Evolutionary conservation across 2,329 filamentous ascomycete genomes (phyloP), one percentile per base, ranked within the genome.

Genomic region (Ophiostoma quercus): DNA sequence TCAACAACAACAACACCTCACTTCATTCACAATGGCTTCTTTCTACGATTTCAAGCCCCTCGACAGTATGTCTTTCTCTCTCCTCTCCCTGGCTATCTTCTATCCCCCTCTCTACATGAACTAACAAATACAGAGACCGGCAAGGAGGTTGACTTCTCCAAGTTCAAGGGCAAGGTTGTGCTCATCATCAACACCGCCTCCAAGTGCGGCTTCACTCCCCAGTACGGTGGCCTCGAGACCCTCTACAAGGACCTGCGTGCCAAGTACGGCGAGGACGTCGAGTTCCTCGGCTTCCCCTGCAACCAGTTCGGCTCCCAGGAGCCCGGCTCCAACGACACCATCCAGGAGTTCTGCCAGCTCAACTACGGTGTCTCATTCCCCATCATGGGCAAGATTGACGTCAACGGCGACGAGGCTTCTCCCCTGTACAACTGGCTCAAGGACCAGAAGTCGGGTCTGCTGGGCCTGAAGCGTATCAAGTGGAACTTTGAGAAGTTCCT

Each of bases 401-500:
- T 98, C 77, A 99, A 99, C 79, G 95, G 95, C 76, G 87, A 90
- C 75, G 84, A 88, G 39, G 90, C 93, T 66, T 87, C 88, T 75
- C 93, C 94, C 0, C 80, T 97, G 51, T 98, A 85, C 79, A 85
- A 91, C 78, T 99, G 87, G 87, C 80, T 90, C 77, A 90, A 90
- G 84, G 79, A 81, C 62, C 82, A 89, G 80, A 90, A 92, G 84
- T 86, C 94, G 0, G 94, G 95, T 29, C 77, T 97, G 70, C 82
- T 98, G 82, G 95, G 95, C 25, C 79, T 98, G 77, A 94, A 96
- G 89, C 82, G 89, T 73, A 85, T 99, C 76, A 97, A 98, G 90
- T 99, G 95, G 95, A 99, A 99, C 83, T 99, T 98, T 83, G 95
- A 99, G 81, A 99, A 99, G 87, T 99, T 97, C 82, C 82, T 99